A percentile compares a stretch with the other conserved stretches of the same genome.
Conservation (phyloP, 2,329 filamentous ascomycete species). For the Talaromyces sp. region DNA sequence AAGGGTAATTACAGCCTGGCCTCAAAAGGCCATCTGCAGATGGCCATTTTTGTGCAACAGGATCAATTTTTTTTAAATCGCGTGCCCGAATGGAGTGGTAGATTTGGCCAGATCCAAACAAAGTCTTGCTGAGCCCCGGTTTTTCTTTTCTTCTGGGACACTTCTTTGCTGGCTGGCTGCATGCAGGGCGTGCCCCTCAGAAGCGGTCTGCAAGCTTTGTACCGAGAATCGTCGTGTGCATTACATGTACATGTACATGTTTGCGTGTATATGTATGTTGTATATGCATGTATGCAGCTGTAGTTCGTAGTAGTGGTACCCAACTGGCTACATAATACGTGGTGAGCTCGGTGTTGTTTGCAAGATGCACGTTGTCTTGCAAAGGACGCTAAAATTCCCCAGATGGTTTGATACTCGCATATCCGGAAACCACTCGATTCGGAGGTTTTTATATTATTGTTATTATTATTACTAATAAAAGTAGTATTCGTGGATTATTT, state of each 20-base stretch:
- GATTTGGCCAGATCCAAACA: background rate
- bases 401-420: too few relatives aligned
- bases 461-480: too few relatives aligned
- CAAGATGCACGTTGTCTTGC: too few relatives aligned
- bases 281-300: background rate
- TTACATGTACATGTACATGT: constrained; percentile 3
- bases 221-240: background rate
- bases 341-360: background rate
- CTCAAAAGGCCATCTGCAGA: background rate
- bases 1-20: background rate
- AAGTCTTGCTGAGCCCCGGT: background rate
- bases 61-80: background rate
- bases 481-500: too few relatives aligned
- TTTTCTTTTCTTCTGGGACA: background rate
- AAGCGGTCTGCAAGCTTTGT: background rate
- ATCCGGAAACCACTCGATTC: too few relatives aligned
- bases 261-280: too few relatives aligned
- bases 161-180: background rate
- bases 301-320: background rate
- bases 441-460: too few relatives aligned
- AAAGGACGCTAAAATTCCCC: too few relatives aligned
- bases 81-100: background rate
- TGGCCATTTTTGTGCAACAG: background rate
- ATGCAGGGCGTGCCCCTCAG: background rate
- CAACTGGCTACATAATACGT: background rate